Evolutionary conservation across 2,329 filamentous ascomycete genomes (phyloP), one percentile per base, ranked within the genome.

Genomic region (Pseudonectria buxi): DNA sequence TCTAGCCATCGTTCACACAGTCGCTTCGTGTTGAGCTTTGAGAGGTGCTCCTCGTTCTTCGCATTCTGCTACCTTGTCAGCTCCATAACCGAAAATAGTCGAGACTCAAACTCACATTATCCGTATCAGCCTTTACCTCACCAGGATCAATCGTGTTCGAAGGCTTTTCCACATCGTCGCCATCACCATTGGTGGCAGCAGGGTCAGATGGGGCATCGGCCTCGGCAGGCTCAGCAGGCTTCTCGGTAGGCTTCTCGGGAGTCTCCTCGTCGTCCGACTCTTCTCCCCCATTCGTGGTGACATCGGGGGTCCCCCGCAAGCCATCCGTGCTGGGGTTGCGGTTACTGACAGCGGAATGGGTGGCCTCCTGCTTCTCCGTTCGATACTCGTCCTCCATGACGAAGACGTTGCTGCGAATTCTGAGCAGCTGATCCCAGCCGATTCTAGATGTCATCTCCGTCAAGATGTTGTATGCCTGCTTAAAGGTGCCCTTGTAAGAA

Each of bases 341-440:
- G 51, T 79, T 81, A 15, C 62, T 60, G 40, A 65, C 64, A 30
- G 61, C 54, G 12, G 65, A 57, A 32, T 67, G 62, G 13, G 66
- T 65, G 15, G 69, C 61, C 42, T 81, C 78, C 37, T 85, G 80
- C 61, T 85, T 86, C 64, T 96, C 92, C 37, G 82, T 84, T 32
- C 92, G 80, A 58, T 98, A 98, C 61, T 98, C 92, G 55, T 98
- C 92, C 59, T 98, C 92, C 92, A 98, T 98, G 32, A 98, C 92
- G 51, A 98, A 98, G 2, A 98, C 92, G 44, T 90, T 89, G 65
- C 90, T 96, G 49, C 92, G 78, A 53, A 94, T 95, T 62, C 87
- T 94, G 33, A 98, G 69, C 14, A 98, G 72, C 56, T 95, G 87
- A 52, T 98, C 92, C 92, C 92, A 98, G 26, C 92, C 92, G 51